A percentile compares a stretch with the other conserved stretches of the same genome.
These are phyloP conservation scores for Melastoma candidum DNA, from an alignment of 441 rosid species.

Conservation along the genomic window DNA sequence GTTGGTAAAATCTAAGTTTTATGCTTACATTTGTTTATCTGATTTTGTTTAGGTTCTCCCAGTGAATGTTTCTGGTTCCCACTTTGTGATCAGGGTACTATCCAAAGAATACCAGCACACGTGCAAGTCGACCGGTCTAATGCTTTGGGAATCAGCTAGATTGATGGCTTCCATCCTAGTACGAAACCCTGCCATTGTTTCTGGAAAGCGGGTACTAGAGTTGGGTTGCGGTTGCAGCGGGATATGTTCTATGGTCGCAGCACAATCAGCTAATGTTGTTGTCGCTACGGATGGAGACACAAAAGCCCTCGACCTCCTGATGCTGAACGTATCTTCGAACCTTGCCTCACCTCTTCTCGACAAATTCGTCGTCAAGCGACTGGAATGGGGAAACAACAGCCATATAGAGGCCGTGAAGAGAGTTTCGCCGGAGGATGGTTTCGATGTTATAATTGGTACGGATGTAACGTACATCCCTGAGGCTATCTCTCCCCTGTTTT, in stretches of 20 bases:
- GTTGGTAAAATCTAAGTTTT: too few species aligned
- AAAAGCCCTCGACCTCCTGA: slow-evolving; percentile 48
- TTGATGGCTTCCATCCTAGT: slow-evolving; percentile 74
- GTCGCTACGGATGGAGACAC: slow-evolving; percentile 75
- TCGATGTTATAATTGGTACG: slow-evolving; percentile 69
- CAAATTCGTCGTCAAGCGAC: slow-evolving; percentile 39
- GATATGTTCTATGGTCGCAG: slow-evolving; percentile 81
- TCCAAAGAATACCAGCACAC: slow-evolving; percentile 84
- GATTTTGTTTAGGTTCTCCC: slow-evolving; percentile 32
- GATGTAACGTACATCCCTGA: slow-evolving; percentile 69
- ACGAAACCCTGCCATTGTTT: slow-evolving; percentile 57
- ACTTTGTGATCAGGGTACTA: slow-evolving; percentile 47
- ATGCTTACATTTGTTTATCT: not conserved
- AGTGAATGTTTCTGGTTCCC: slow-evolving; percentile 29
- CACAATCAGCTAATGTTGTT: slow-evolving; percentile 41
- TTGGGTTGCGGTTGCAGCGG: slow-evolving; percentile 80
- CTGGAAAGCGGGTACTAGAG: slow-evolving; percentile 62
- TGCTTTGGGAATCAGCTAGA: slow-evolving; percentile 97
- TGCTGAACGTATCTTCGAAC: slow-evolving; percentile 44
- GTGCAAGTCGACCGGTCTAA: slow-evolving; percentile 82
- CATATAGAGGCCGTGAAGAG: slow-evolving; percentile 44
- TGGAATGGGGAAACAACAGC: slow-evolving; percentile 72
- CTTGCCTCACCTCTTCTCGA: slow-evolving; percentile 28
- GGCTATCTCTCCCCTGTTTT: slow-evolving; percentile 63
- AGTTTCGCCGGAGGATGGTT: slow-evolving; percentile 29